Base-by-base conservation (phyloP, 163 green algal genomes). In the Chlamydomonas reinhardtii region DNA sequence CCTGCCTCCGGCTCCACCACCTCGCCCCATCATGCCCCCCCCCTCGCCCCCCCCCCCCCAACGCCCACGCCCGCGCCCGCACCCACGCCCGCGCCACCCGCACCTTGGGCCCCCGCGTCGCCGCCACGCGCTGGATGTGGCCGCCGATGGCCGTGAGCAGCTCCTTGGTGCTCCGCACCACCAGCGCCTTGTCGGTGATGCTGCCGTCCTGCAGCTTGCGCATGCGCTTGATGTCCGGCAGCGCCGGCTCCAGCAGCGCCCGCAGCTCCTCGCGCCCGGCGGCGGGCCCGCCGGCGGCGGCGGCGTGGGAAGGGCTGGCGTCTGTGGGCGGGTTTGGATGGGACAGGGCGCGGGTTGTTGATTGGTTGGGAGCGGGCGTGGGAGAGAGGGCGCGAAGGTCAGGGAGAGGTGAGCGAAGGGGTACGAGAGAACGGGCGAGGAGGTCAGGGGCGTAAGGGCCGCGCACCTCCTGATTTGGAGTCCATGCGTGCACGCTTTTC, bases 141-240 rank as follows among this genome's bases (percentile, higher is more conserved):
- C 2, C 37, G 25, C 82, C 82, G 22, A 87, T 87, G n/a, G 82
- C 72, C 19, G 25, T 61, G 14, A 87, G 82, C n/a, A 71, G 73
- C 35, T 71, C 56, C 82, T 87, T 87, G 82, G 82, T 87, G 61
- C 81, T 82, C 17, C 73, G n/a, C 20, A 87, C 72, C 11, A 87
- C 69, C 35, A 82, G 37, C 12, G n/a, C 35, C 72, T 82, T 82
- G 72, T 87, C 82, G 3, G 39, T 74, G 20, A 80, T 68, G 37
- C n/a, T 43, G 31, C 61, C 82, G 61, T 82, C 72, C 72, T 82
- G 72, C 82, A 87, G 82, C 82, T 87, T 82, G 29, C 82, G 72
- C 82, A 87, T 61, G 61, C 68, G 74, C 35, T 48, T 43, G 39
- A 87, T 75, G 24, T 69, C 61, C 3, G 82, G 4, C 82, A 70